Conservation (phyloP, 441 rosid species). For the Erodium trifolium region DNA sequence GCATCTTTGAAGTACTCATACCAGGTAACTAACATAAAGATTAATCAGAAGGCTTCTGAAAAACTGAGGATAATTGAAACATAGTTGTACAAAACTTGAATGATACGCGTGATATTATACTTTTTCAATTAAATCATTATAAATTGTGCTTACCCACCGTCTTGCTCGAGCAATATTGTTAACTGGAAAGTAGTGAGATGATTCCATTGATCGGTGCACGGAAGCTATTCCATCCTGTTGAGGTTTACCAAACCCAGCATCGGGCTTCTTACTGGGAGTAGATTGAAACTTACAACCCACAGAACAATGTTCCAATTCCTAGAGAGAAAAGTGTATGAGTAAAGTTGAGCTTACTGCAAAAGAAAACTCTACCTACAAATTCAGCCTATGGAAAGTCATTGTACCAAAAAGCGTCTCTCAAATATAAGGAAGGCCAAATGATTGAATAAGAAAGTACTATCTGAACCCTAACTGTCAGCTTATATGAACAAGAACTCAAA, state of each 20-base stretch:
- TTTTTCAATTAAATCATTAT: constrained; percentile 10
- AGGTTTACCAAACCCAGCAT: constrained; percentile 54
- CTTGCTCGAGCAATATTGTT: constrained; percentile 67
- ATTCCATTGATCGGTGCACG: constrained; percentile 83
- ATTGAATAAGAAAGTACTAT: neutral
- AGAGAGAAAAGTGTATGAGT: constrained; percentile 5
- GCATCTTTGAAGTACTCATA: too few relatives aligned
- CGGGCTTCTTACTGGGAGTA: constrained; percentile 33
- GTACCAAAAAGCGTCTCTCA: too few relatives aligned
- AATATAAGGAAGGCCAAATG: neutral
- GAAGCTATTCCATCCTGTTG: constrained; percentile 31
- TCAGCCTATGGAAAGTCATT: neutral
- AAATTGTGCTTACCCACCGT: constrained; percentile 91
- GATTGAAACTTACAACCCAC: constrained; percentile 54
- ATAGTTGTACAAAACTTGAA: too few relatives aligned
- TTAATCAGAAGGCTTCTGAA: too few relatives aligned
- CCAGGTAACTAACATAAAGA: too few relatives aligned
- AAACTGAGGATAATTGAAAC: too few relatives aligned
- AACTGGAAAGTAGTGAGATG: constrained; percentile 55
- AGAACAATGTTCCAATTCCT: constrained; percentile 61
- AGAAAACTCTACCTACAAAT: neutral
- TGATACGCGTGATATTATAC: neutral
- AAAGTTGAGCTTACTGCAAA: neutral
- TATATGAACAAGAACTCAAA: neutral
- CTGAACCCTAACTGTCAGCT: neutral